Conservation (phyloP, 2,329 filamentous ascomycete genomes). For the Furcasterigmium furcatum region DNA sequence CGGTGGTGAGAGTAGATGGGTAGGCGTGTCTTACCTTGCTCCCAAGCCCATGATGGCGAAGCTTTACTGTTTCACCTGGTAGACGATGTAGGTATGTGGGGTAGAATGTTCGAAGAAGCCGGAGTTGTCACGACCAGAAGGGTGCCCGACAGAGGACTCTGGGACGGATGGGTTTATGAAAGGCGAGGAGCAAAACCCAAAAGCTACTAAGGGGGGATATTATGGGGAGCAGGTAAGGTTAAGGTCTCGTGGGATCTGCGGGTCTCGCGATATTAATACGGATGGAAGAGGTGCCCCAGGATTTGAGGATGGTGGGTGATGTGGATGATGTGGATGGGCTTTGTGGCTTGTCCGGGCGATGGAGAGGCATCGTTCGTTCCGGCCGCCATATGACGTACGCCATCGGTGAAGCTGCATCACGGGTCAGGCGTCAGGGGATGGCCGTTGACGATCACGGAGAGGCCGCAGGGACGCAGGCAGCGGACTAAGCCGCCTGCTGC, state of each 20-base stretch:
- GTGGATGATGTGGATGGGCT: background rate
- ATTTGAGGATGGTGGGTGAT: background rate
- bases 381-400: background rate
- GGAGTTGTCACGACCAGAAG: background rate
- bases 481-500: too few species aligned
- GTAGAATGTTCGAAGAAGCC: background rate
- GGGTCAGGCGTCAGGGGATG: background rate
- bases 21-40: conserved; percentile 6
- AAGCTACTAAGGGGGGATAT: background rate
- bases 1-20: too few species aligned
- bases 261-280: background rate
- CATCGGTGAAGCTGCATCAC: background rate
- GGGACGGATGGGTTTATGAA: background rate
- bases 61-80: background rate
- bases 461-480: too few species aligned
- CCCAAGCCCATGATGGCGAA: conserved; percentile 8
- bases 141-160: background rate
- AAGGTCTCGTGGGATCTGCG: background rate
- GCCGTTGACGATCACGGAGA: background rate
- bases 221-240: too few species aligned
- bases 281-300: background rate
- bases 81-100: background rate
- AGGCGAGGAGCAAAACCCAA: background rate
- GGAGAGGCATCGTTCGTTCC: background rate
- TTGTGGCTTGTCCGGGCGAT: background rate